Conservation (phyloP, 768 basidiomycete genomes). For the Xanthoconium stramineum region DNA sequence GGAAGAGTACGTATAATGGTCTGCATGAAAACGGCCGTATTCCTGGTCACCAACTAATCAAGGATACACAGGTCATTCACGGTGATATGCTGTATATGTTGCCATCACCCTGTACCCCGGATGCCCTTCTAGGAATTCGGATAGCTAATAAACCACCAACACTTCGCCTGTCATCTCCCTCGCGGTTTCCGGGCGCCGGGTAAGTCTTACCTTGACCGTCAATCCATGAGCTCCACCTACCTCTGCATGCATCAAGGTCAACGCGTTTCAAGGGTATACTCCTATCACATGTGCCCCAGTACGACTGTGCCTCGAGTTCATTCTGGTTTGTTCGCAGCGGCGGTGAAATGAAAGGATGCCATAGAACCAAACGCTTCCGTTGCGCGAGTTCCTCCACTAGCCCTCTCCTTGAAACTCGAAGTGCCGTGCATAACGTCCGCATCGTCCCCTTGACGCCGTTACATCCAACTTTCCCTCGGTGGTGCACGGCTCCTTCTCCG, state of each 20-base stretch:
- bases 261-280: neutral
- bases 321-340: neutral
- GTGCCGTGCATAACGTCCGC: neutral
- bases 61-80: slow-evolving; percentile 5
- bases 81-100: slow-evolving; percentile 6
- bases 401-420: neutral
- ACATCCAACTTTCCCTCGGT: neutral
- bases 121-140: slow-evolving; percentile 3
- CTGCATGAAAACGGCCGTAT: neutral
- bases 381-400: neutral
- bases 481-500: neutral
- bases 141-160: slow-evolving; percentile 1
- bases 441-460: neutral
- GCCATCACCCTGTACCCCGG: slow-evolving; percentile 14
- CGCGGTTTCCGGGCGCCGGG: neutral
- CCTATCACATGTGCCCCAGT: too few relatives aligned
- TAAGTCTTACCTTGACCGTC: neutral
- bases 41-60: slow-evolving; percentile 7
- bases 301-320: neutral
- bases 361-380: neutral
- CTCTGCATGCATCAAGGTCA: slow-evolving; percentile 1
- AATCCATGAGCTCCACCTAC: slow-evolving; percentile 2
- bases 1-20: slow-evolving; percentile 5
- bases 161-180: slow-evolving; percentile 1
- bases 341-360: neutral